Percentiles rank a stretch among this genome's conserved stretches.
These are phyloP conservation scores for Paracoccidioides brasiliensis DNA, from an alignment of 2,329 filamentous ascomycete genomes.

Conservation along the genomic window DNA sequence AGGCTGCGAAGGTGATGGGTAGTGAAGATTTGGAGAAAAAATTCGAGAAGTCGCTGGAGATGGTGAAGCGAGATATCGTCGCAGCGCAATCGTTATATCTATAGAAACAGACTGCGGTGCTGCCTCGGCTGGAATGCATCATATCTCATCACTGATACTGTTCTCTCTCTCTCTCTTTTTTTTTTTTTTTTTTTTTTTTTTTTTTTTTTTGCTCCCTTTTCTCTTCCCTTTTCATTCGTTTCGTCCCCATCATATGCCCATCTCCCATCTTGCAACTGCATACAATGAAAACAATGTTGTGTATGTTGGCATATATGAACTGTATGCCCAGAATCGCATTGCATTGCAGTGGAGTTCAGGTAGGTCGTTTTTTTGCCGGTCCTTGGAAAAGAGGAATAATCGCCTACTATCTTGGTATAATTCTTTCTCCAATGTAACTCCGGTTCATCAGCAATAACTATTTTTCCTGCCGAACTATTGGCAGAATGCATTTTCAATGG, in stretches of 20 bases:
- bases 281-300: background rate
- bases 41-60: conserved; percentile 73
- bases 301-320: background rate
- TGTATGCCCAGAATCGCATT: background rate
- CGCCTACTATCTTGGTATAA: background rate
- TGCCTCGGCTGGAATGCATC: background rate
- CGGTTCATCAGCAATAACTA: background rate
- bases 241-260: background rate
- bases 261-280: background rate
- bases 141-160: background rate
- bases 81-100: conserved; percentile 88
- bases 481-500: too few species aligned
- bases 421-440: background rate
- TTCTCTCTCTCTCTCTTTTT: too few species aligned
- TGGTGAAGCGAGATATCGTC: conserved; percentile 87
- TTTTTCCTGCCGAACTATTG: background rate
- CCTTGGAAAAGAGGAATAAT: background rate
- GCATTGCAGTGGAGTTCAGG: background rate
- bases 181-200: background rate
- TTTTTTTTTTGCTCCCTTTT: background rate
- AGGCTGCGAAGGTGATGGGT: conserved; percentile 96
- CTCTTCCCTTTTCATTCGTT: background rate
- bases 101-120: conserved; percentile 31
- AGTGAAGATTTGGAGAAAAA: conserved; percentile 86
- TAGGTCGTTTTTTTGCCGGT: background rate